A percentile compares a stretch with the other conserved stretches of the same genome.
Evolutionary conservation across 2,329 filamentous ascomycete genomes (phyloP).

Genomic region (Clathrospora elynae): DNA sequence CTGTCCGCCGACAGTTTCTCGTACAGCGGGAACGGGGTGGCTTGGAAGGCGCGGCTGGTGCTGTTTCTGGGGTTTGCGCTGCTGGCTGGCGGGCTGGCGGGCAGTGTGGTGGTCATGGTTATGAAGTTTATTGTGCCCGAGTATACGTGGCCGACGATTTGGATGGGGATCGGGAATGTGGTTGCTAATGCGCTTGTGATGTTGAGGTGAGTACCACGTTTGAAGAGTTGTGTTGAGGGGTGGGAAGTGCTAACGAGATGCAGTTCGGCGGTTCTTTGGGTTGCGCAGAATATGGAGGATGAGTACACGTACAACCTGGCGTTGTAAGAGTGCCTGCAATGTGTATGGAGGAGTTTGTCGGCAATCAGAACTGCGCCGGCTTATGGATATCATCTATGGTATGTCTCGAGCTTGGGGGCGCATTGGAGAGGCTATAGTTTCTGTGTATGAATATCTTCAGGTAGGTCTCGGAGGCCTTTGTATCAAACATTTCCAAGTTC

Average conservation of each 20-base stretch:
- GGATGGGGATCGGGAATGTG: constrained; percentile 71
- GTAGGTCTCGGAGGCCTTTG: background rate
- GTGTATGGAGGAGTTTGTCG: too few species aligned
- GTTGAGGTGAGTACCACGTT: constrained; percentile 60
- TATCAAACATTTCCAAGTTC: background rate
- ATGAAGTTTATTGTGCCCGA: constrained; percentile 68
- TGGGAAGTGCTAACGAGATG: constrained; percentile 27
- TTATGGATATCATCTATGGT: background rate
- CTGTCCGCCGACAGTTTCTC: constrained; percentile 67
- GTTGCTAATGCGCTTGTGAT: constrained; percentile 68
- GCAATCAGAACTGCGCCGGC: too few species aligned
- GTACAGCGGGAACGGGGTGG: constrained; percentile 68
- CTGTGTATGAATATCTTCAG: constrained; percentile 12
- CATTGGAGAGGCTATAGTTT: background rate
- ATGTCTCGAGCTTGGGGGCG: background rate
- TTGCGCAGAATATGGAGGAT: constrained; percentile 74
- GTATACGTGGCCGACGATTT: constrained; percentile 65
- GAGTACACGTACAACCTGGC: constrained; percentile 73
- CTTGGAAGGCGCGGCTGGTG: constrained; percentile 72
- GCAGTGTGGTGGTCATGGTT: constrained; percentile 69
- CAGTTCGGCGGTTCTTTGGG: constrained; percentile 69
- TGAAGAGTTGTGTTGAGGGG: background rate
- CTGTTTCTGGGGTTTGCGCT: constrained; percentile 72
- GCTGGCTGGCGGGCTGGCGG: constrained; percentile 69
- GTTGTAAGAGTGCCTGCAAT: constrained; percentile 52